Evolutionary conservation across 345 rosid species (phyloP).

Genomic region (Linum trigynum): DNA sequence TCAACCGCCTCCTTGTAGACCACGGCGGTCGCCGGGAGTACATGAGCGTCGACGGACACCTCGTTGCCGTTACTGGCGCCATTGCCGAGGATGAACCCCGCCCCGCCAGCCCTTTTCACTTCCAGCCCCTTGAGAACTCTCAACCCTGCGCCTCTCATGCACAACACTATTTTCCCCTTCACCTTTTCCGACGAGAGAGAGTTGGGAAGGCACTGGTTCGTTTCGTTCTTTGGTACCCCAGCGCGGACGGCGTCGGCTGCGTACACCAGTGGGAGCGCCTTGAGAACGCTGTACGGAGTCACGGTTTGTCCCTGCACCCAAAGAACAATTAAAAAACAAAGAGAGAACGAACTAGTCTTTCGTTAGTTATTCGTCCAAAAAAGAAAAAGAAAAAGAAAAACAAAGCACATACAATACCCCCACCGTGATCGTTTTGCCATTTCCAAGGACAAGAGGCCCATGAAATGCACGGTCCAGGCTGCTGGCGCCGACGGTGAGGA

Average conservation of each 20-base stretch:
- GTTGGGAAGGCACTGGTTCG: constrained; percentile 57
- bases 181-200: constrained; percentile 47
- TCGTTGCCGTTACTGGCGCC: neutral
- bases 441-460: constrained; percentile 47
- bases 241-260: constrained; percentile 50
- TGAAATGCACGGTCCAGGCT: constrained; percentile 52
- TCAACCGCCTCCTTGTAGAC: neutral
- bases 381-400: neutral
- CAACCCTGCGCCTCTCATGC: constrained; percentile 6
- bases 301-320: constrained; percentile 46
- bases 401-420: neutral
- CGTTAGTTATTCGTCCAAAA: neutral
- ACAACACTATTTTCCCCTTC: constrained; percentile 63
- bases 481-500: constrained; percentile 76
- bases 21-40: constrained; percentile 5
- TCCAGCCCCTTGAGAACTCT: constrained; percentile 5
- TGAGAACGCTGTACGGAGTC: constrained; percentile 35
- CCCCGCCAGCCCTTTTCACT: constrained; percentile 11
- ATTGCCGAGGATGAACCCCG: constrained; percentile 7
- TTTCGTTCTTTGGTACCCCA: constrained; percentile 22
- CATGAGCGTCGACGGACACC: constrained; percentile 3
- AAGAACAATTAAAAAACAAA: neutral
- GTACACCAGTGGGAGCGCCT: constrained; percentile 45
- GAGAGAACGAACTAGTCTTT: no score
- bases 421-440: constrained; percentile 47